Percentiles rank a stretch among this genome's conserved stretches.
Evolutionary conservation across 1,139 yeast genomes (phyloP).

Genomic region (Geotrichum klebahnii): DNA sequence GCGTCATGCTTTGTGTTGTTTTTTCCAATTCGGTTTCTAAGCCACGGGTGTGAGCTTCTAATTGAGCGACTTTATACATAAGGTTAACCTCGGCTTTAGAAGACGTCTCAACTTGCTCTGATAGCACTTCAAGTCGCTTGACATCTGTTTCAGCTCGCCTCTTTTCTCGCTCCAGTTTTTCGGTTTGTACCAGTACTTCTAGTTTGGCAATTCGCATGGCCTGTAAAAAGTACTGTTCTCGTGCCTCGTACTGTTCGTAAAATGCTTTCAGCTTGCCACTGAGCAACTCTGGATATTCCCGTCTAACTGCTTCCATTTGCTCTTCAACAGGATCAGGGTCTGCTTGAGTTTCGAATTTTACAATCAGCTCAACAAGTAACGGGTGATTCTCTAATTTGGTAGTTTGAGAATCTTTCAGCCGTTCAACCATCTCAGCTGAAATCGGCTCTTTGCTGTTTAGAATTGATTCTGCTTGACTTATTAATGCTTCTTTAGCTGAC

Average conservation of each 20-base stretch:
- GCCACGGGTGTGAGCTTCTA: not conserved
- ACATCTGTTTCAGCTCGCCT: conserved; percentile 6
- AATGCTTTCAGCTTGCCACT: conserved; percentile 18
- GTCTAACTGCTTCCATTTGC: conserved; percentile 11
- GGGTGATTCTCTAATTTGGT: conserved; percentile 13
- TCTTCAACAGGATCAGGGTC: not conserved
- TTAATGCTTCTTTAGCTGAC: not conserved
- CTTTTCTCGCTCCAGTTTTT: conserved; percentile 6
- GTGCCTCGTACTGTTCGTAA: conserved; percentile 23
- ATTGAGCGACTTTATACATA: not conserved
- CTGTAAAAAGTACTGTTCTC: conserved; percentile 23
- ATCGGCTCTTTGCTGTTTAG: not conserved
- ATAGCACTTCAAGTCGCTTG: conserved; percentile 21
- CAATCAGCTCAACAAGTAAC: conserved; percentile 6
- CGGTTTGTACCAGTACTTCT: not conserved
- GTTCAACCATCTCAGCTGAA: not conserved
- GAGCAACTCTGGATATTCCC: conserved; percentile 16
- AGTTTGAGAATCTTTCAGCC: not conserved
- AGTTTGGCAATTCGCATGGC: conserved; percentile 23
- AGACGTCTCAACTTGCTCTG: conserved; percentile 22
- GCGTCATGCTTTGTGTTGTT: not conserved
- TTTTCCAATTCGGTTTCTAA: not conserved
- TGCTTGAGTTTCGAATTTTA: conserved; percentile 4
- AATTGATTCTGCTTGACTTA: not conserved
- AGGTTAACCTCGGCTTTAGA: conserved; percentile 11